Evolutionary conservation across 768 basidiomycete species (phyloP).

Genomic region (Psilocybe cyanescens): DNA sequence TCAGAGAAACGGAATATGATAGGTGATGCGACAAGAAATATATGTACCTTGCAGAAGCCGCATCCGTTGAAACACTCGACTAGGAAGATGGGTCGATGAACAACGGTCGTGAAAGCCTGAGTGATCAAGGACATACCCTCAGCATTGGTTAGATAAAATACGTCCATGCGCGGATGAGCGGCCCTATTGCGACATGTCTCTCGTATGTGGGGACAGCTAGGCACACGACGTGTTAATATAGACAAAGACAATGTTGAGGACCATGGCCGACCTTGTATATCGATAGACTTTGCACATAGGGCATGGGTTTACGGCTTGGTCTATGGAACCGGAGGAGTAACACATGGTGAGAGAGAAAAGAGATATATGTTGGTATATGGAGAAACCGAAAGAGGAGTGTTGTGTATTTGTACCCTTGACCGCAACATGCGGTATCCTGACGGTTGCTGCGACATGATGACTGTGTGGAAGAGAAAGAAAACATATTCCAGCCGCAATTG

Average conservation of each 20-base stretch:
- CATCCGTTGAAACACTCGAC: constrained; percentile 86
- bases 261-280: constrained; percentile 53
- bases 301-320: constrained; percentile 69
- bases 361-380: constrained; percentile 19
- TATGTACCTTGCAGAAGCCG: constrained; percentile 85
- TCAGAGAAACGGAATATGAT: constrained; percentile 16
- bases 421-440: constrained; percentile 38
- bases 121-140: constrained; percentile 59
- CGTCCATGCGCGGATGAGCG: constrained; percentile 76
- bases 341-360: constrained; percentile 59
- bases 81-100: constrained; percentile 30
- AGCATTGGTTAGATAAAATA: constrained; percentile 84
- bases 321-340: constrained; percentile 68
- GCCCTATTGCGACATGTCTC: constrained; percentile 78
- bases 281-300: constrained; percentile 88
- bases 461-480: constrained; percentile 10
- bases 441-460: constrained; percentile 30
- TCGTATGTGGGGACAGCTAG: constrained; percentile 76
- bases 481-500: constrained; percentile 4
- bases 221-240: constrained; percentile 10
- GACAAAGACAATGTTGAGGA: constrained; percentile 3
- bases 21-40: constrained; percentile 16
- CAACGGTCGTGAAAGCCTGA: background rate
- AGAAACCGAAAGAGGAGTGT: constrained; percentile 18
- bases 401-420: constrained; percentile 26